These are phyloP conservation scores for Herpetomonas samuelpessoai DNA, from an alignment of 208 protist species.

Conservation along the genomic window DNA sequence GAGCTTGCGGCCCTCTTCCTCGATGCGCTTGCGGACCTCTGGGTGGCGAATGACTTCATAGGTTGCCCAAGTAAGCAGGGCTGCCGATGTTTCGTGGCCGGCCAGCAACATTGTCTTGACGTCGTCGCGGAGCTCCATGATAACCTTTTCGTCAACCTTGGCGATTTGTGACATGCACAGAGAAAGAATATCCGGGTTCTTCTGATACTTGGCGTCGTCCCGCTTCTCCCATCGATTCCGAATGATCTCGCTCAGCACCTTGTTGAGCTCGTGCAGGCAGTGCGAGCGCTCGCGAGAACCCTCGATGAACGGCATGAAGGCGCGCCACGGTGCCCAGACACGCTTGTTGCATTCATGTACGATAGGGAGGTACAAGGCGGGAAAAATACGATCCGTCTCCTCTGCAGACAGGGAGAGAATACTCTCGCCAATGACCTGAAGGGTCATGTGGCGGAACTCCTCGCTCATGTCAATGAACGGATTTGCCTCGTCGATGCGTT, in stretches of 20 bases:
- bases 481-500: slow-evolving; percentile 9
- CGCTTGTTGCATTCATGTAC: slow-evolving; percentile 89
- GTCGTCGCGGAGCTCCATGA: slow-evolving; percentile 79
- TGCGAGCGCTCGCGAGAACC: slow-evolving; percentile 59
- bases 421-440: slow-evolving; percentile 87
- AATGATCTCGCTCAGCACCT: slow-evolving; percentile 75
- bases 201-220: slow-evolving; percentile 27
- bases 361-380: slow-evolving; percentile 86
- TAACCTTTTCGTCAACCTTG: slow-evolving; percentile 40
- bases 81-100: slow-evolving; percentile 88
- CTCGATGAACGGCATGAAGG: slow-evolving; percentile 73
- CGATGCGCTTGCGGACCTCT: slow-evolving; percentile 49
- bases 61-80: slow-evolving; percentile 87
- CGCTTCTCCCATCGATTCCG: slow-evolving; percentile 49
- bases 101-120: slow-evolving; percentile 90
- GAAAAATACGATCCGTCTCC: slow-evolving; percentile 87
- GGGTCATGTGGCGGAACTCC: slow-evolving; percentile 90
- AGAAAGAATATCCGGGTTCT: slow-evolving; percentile 66
- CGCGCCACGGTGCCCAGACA: slow-evolving; percentile 87
- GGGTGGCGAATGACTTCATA: slow-evolving; percentile 80
- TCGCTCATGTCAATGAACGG: slow-evolving; percentile 81
- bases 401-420: slow-evolving; percentile 75
- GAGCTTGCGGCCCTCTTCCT: slow-evolving; percentile 56
- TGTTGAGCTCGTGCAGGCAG: slow-evolving; percentile 77
- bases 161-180: slow-evolving; percentile 86